A percentile compares a stretch with the other conserved stretches of the same genome.
Evolutionary conservation across 2,329 filamentous ascomycete species (phyloP).

Genomic region (Pyricularia pennisetigena): DNA sequence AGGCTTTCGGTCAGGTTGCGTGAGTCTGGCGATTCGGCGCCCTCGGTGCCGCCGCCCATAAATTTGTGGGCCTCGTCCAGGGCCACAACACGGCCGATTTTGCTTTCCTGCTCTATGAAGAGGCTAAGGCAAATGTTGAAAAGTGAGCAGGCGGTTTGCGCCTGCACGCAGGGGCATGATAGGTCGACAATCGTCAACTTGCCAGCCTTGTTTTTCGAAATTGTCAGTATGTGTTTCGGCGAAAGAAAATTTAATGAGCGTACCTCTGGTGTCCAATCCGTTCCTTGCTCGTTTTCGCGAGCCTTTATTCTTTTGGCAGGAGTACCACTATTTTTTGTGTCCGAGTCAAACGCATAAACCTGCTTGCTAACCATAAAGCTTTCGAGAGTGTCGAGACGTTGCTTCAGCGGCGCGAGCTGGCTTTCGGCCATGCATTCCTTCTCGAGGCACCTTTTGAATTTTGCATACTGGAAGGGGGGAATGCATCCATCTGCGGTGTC

Average conservation of each 20-base stretch:
- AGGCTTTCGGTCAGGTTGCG: constrained; percentile 50
- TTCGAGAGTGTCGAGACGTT: constrained; percentile 53
- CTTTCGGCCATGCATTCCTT: constrained; percentile 27
- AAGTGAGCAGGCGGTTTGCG: constrained; percentile 56
- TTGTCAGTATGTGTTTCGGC: not conserved
- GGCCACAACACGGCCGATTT: constrained; percentile 50
- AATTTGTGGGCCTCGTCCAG: constrained; percentile 76
- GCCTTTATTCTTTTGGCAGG: constrained; percentile 1
- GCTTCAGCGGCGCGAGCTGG: constrained; percentile 45
- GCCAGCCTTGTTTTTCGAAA: constrained; percentile 13
- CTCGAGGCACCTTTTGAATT: constrained; percentile 30
- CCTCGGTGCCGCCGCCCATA: constrained; percentile 27
- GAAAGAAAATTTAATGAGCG: constrained; percentile 2
- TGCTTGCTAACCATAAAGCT: constrained; percentile 42
- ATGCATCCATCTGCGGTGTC: constrained; percentile 2
- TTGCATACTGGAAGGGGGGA: constrained; percentile 35
- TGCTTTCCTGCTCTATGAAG: constrained; percentile 45
- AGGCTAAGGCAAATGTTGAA: constrained; percentile 63
- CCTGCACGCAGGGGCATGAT: constrained; percentile 59
- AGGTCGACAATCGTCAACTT: constrained; percentile 44
- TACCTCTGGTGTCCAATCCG: constrained; percentile 19
- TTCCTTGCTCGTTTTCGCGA: constrained; percentile 11
- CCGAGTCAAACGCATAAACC: constrained; percentile 6
- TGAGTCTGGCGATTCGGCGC: constrained; percentile 41
- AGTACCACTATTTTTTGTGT: constrained; percentile 10